Base-by-base conservation (phyloP, 805 yeast species). In the Saccharomycodes ludwigii region DNA sequence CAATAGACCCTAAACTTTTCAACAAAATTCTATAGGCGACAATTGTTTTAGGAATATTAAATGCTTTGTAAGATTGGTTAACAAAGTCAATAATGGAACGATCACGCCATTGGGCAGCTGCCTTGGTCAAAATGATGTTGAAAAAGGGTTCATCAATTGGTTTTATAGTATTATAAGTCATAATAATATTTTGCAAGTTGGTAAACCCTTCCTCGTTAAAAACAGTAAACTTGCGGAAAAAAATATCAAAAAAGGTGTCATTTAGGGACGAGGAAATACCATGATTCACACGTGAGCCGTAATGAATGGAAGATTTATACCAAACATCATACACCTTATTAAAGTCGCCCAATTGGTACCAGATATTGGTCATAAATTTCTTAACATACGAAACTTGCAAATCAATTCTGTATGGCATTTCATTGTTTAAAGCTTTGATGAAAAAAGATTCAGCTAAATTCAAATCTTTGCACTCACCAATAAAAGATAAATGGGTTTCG, bases 101-200 rank as follows among this genome's bases (percentile, higher is more conserved):
- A 48, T 75, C 76, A 33, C 66, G 66, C 93, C 93, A 81, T 38
- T 62, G 57, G 20, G 71, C 70, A 41, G 73, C 67, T 30, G 37
- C 30, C 47, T 74, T 75, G 24, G 82, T 69, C 36, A 82, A 63
- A 33, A 81, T 63, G 26, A 81, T 80, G 52, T 82, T 83, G 53
- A 83, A 68, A 47, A 83, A 80, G n/a, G 82, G 76, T 52, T 80
- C 88, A 52, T 81, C 88, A 34, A 77, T 65, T 15, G 68, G 61
- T 45, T 71, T 72, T 38, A 73, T 60, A 29, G 62, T 62, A 31
- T 72, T 64, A 49, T 78, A 77, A 21, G 64, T 59, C 12, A 63
- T 51, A 36, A 80, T 71, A 32, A 79, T 50, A 30, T 66, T 62
- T 46, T 70, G 69, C 42, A 83, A 66, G 42, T 68, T 64, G 31